Evolutionary conservation across 2,329 filamentous ascomycete genomes (phyloP), one percentile per base, ranked within the genome.

Genomic region (Teratosphaeria nubilosa): DNA sequence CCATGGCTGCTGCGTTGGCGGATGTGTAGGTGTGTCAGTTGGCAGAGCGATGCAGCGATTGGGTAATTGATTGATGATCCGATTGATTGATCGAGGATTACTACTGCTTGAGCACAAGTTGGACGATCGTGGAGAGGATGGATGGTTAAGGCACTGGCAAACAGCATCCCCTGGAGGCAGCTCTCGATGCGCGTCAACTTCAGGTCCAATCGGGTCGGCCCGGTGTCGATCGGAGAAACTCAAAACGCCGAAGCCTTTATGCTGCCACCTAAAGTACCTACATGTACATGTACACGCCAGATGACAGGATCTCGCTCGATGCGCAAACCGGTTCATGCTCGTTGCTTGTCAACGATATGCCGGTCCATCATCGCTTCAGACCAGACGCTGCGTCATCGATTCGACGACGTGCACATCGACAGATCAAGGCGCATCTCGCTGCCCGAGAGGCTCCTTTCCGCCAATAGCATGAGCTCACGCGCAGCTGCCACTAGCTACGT

Each of bases 1-100:
- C 67, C 67, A 69, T 69, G 66, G 65, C 63, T 64, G 61, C 51
- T 59, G 51, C 53, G 51, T 62, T 53, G 37, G 51, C 53, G 57
- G 24, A 27, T 53, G 50, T 54, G 25, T 31, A 22, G 48, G 45
- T 11, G 50, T n/a, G 41, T 37, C 41, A 48, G 7, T 48, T 1
- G n/a, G 41, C n/a, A 10, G 41, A 22, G 9, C 6, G 5, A 1
- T 3, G n/a, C 5, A 41, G 14, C n/a, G 16, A 10, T 22, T 7
- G 9, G 5, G 41, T 11, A 22, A 20, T 48, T 20, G 41, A 1
- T 48, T 5, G 41, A 22, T 48, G 41, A 20, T 10, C 10, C 1
- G 20, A 48, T 48, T 22, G n/a, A 48, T 16, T 5, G 10, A 16
- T 37, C 34, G 4, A 11, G n/a, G 10, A 22, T 9, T 3, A 11